Percentiles rank a stretch among this genome's conserved stretches.
phyloP scores from a whole-genome alignment of 2,329 filamentous ascomycete species.

The Colletotrichum tamarilloi region DNA sequence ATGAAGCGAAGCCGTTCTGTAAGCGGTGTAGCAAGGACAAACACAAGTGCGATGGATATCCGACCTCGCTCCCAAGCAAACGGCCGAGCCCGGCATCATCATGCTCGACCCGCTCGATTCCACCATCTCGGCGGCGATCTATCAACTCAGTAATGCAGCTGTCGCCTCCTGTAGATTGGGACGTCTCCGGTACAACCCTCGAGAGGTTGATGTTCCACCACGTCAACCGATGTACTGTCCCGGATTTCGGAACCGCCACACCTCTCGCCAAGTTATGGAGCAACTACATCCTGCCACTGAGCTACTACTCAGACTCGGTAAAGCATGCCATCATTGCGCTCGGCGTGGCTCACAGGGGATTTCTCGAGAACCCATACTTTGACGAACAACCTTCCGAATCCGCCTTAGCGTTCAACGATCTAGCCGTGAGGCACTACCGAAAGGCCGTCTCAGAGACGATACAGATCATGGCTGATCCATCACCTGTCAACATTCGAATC shows the following conservation, averaged over 20 bases:
- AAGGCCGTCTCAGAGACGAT: slow-evolving; percentile 24
- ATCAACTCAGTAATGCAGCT: slow-evolving; percentile 12
- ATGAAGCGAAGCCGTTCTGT: slow-evolving; percentile 35
- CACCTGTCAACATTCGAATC: slow-evolving; percentile 25
- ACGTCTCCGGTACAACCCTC: slow-evolving; percentile 3
- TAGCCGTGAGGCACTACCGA: slow-evolving; percentile 19
- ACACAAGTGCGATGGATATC: slow-evolving; percentile 37
- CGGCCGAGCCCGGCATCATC: background rate
- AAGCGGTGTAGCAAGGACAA: slow-evolving; percentile 24
- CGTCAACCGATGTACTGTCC: slow-evolving; percentile 23
- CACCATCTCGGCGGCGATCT: background rate
- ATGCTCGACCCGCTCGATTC: background rate
- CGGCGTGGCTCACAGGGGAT: slow-evolving; percentile 16
- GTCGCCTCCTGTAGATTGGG: slow-evolving; percentile 20
- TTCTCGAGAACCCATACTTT: slow-evolving; percentile 10
- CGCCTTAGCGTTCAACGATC: background rate
- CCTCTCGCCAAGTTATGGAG: slow-evolving; percentile 25
- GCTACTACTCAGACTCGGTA: slow-evolving; percentile 27
- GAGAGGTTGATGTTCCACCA: slow-evolving; percentile 31
- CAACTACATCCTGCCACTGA: slow-evolving; percentile 27
- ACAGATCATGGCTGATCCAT: slow-evolving; percentile 25
- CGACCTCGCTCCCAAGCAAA: background rate
- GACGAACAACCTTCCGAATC: background rate
- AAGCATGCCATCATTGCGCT: slow-evolving; percentile 29
- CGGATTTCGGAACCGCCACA: slow-evolving; percentile 16